Base-by-base conservation (phyloP, 2,329 filamentous ascomycete genomes). In the Diaporthe humulicola region DNA sequence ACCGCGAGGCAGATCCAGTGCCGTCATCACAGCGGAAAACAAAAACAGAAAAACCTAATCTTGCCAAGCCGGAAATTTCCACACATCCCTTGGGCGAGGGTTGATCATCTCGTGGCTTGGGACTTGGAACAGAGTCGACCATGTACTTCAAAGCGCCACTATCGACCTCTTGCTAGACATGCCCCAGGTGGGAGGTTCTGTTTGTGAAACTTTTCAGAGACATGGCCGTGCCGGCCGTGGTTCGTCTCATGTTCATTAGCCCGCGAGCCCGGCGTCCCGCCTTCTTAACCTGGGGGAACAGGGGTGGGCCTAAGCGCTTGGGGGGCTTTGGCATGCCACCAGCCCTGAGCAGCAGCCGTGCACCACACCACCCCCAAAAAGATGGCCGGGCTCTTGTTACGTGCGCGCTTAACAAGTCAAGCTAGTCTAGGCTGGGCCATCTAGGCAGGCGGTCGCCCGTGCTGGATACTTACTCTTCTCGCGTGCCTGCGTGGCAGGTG, bases 1-100 rank as follows among this genome's bases (percentile, higher is more conserved):
- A 14, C 56, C 6, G 10, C 3, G 19, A 2, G 19, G 30, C n/a
- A 42, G 28, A 61, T 25, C 61, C 61, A 25, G 66, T 54, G 50
- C 10, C 10, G 33, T 4, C 48, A 52, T 22, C 33, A 30, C 15
- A 30, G 42, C 70, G 70, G 70, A 50, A 60, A 42, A 25, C 50
- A 10, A 4, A 36, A 19, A 30, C 28, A 56, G 19, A 42, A 28
- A 22, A 72, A 38, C 48, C 28, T 56, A 38, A 64, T 72, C 45
- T 56, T 72, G 70, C 70, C 70, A 72, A 72, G 70, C 48, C 70
- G 70, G 70, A 66, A 54, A 64, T 72, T 38, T 72, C 45, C 54
- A 42, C 45, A 28, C 40, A 30, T 42, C 45, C 45, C n/a, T n/a
- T n/a, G n/a, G n/a, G n/a, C n/a, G n/a, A 25, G 45, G 45, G n/a